A percentile compares a stretch with the other conserved stretches of the same genome.
Conservation (phyloP, 2,329 filamentous ascomycete species). For the Beauveria varroae region DNA sequence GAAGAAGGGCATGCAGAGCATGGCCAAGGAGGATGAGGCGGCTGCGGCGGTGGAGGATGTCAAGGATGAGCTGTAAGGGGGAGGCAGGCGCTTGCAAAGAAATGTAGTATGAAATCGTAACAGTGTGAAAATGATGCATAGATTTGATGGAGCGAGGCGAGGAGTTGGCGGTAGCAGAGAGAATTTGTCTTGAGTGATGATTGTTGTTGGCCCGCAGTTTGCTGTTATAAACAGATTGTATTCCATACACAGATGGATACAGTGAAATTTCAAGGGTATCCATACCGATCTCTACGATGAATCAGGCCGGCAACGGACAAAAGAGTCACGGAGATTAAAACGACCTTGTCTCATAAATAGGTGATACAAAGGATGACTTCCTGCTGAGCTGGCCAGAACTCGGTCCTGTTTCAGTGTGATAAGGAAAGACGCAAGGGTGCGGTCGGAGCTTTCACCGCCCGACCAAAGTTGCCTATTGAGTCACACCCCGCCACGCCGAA, state of each 20-base stretch:
- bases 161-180: not conserved
- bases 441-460: slow-evolving; percentile 11
- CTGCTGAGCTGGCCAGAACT: not conserved
- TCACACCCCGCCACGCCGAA: not conserved
- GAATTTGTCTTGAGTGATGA: not conserved
- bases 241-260: not conserved
- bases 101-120: not conserved
- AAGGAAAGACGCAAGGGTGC: not conserved
- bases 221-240: not conserved
- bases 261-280: not conserved
- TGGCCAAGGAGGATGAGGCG: slow-evolving; percentile 26
- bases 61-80: slow-evolving; percentile 32
- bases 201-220: not conserved
- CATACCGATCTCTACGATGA: too few relatives aligned
- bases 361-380: not conserved
- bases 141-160: not conserved
- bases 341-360: not conserved
- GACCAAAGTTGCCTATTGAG: slow-evolving; percentile 9
- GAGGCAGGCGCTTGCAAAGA: not conserved
- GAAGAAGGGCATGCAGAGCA: slow-evolving; percentile 38
- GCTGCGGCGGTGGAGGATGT: slow-evolving; percentile 12
- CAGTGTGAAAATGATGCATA: not conserved
- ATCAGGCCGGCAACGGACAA: not conserved
- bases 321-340: not conserved
- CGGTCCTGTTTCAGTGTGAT: slow-evolving; percentile 2